Base-by-base conservation (phyloP, 1,284 basidiomycete species). In the Schizophyllum commune region DNA sequence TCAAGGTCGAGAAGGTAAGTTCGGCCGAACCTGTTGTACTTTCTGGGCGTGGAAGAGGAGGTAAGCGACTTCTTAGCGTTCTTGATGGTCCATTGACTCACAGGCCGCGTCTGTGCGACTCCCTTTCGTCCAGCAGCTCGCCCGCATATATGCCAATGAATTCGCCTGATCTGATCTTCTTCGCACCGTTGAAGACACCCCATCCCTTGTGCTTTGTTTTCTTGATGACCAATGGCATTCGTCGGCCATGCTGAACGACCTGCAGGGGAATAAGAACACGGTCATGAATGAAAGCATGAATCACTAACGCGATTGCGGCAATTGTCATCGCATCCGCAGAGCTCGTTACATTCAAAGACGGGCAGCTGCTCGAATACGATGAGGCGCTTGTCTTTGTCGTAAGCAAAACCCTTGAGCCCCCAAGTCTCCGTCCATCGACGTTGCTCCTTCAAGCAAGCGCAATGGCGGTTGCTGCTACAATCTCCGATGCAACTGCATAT, bases 1-100 rank as follows among this genome's bases (percentile, higher is more conserved):
- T 96, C 93, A 20, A 94, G 68, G 64, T 92, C 85, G 66, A 96
- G 91, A 1, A 96, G 77, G 68, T 97, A 97, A 0, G 94, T 96
- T 56, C 88, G 77, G 2, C 89, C 91, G 58, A 86, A 83, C 59
- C 81, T 76, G 68, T 92, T 85, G 69, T 97, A 97, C 17, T 83
- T 74, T 39, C 90, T 91, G 64, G 17, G 9, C 33, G 53, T 56
- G 13, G 57, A n/a, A 19, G 32, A 55, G 39, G 61, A 68, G 20
- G 65, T 61, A 17, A 57, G 27, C 53, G 20, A 19, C 13, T 21
- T 58, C 13, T 21, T 58, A 19, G 56, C 52, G 54, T 34, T 32
- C 60, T 56, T 52, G 56, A 13, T 11, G 52, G 33, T 6, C 56
- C 52, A 17, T n/a, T 6, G 32, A 47, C 59, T 17, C n/a, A 55